These are phyloP conservation scores for Phlyctochytrium planicorne DNA, from an alignment of 192 early-diverging fungal genomes.

Conservation along the genomic window DNA sequence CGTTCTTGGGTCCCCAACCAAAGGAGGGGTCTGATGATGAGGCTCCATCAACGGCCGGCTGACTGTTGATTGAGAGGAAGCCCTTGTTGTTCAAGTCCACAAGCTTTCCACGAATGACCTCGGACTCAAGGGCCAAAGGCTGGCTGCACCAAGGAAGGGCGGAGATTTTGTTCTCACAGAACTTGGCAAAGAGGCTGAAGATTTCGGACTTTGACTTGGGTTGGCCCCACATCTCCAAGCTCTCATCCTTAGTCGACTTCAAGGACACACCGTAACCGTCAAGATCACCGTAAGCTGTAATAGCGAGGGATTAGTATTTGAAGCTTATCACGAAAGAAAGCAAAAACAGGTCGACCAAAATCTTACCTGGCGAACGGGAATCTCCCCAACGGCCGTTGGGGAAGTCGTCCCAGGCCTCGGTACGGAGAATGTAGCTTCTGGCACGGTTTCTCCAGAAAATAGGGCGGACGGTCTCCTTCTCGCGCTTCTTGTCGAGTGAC, in stretches of 20 bases:
- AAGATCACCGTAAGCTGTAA: conserved; percentile 53
- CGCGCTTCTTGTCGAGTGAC: conserved; percentile 81
- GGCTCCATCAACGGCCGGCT: conserved; percentile 90
- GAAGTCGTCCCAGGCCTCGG: conserved; percentile 96
- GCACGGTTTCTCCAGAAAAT: conserved; percentile 99
- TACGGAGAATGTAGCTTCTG: conserved; percentile 84
- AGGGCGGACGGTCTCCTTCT: conserved; percentile 94
- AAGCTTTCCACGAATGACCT: conserved; percentile 66
- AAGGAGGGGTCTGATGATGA: conserved; percentile 71
- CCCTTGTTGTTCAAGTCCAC: conserved; percentile 75
- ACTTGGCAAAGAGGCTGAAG: conserved; percentile 73
- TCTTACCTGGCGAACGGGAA: conserved; percentile 85
- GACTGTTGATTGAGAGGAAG: conserved; percentile 93
- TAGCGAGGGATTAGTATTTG: background rate
- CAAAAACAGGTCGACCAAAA: conserved; percentile 38
- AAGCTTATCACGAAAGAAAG: conserved; percentile 17
- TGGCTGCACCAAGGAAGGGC: conserved; percentile 91
- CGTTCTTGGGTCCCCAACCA: conserved; percentile 96
- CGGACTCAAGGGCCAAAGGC: conserved; percentile 76
- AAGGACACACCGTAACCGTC: conserved; percentile 81
- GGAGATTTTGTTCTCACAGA: conserved; percentile 75
- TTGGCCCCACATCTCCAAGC: conserved; percentile 74
- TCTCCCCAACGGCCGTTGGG: conserved; percentile 99
- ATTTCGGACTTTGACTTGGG: conserved; percentile 72
- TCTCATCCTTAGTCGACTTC: conserved; percentile 69